These are phyloP conservation scores for Cladobotryum mycophilum DNA, from an alignment of 2,329 filamentous ascomycete genomes.

Conservation along the genomic window DNA sequence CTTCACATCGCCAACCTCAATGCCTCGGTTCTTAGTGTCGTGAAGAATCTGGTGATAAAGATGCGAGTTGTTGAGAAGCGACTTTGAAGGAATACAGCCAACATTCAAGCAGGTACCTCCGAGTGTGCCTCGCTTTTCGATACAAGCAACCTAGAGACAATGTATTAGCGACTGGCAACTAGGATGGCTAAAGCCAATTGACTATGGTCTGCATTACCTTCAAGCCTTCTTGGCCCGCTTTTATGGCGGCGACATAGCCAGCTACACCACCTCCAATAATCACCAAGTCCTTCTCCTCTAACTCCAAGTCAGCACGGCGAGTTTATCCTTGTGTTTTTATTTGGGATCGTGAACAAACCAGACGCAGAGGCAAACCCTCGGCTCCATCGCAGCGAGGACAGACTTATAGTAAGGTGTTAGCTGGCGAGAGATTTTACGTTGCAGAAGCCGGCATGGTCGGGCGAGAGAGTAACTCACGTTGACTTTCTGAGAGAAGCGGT, in stretches of 20 bases:
- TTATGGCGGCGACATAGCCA: constrained; percentile 98
- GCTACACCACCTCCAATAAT: constrained; percentile 98
- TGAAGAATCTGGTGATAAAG: constrained; percentile 96
- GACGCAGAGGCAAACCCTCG: constrained; percentile 53
- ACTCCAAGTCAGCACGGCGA: constrained; percentile 22
- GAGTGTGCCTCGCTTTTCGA: constrained; percentile 93
- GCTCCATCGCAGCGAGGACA: constrained; percentile 39
- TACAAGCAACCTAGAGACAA: constrained; percentile 71
- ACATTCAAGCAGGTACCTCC: constrained; percentile 98
- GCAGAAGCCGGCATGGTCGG: constrained; percentile 12
- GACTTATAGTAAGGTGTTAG: constrained; percentile 5
- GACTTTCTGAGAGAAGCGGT: constrained; percentile 48
- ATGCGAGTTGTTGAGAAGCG: constrained; percentile 98
- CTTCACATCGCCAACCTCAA: constrained; percentile 95
- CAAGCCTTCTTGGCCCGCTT: constrained; percentile 93
- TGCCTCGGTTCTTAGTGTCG: constrained; percentile 94
- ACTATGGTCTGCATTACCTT: constrained; percentile 55
- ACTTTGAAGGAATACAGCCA: constrained; percentile 98
- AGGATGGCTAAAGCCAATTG: neutral
- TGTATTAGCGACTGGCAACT: neutral
- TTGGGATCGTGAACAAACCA: constrained; percentile 35
- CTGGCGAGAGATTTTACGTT: constrained; percentile 12
- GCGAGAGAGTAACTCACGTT: constrained; percentile 36
- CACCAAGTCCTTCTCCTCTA: constrained; percentile 92
- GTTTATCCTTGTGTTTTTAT: neutral